Conservation (phyloP, 108 stramenopile genomes). For the Cyclotella cryptica region DNA sequence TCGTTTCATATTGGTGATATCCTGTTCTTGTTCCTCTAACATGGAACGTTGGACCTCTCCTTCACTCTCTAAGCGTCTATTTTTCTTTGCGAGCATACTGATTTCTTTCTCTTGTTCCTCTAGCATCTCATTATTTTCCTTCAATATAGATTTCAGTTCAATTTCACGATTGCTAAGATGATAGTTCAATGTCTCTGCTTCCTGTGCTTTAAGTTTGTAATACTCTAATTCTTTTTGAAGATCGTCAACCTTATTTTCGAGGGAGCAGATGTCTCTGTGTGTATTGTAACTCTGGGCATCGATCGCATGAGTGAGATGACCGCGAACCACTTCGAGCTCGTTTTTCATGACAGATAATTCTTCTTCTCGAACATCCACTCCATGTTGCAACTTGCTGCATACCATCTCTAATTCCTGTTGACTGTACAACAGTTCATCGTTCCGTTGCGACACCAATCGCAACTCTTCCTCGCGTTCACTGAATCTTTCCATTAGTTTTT, state of each 20-base stretch:
- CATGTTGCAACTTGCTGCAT: constrained; percentile 26
- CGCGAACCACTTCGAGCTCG: not conserved
- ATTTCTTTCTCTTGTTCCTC: constrained; percentile 29
- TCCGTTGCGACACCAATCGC: not conserved
- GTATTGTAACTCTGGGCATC: not conserved
- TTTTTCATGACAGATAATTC: constrained; percentile 15
- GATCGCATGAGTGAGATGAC: not conserved
- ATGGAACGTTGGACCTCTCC: constrained; percentile 14
- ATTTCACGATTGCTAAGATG: constrained; percentile 11
- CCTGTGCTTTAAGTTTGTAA: constrained; percentile 5
- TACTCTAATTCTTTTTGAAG: constrained; percentile 1
- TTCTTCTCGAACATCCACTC: constrained; percentile 30
- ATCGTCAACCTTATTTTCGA: constrained; percentile 15
- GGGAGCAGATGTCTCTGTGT: not conserved
- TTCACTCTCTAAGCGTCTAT: constrained; percentile 26
- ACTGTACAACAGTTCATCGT: constrained; percentile 10
- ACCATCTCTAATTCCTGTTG: constrained; percentile 21
- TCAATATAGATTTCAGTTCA: constrained; percentile 16
- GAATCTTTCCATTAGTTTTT: constrained; percentile 20
- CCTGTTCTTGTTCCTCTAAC: constrained; percentile 33
- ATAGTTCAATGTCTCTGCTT: constrained; percentile 21
- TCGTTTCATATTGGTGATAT: constrained; percentile 21
- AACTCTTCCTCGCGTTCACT: constrained; percentile 32
- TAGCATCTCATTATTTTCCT: constrained; percentile 19
- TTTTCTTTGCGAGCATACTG: constrained; percentile 17